These are phyloP conservation scores for Nevesoporus exiguus DNA, from an alignment of 768 basidiomycete species.

Conservation along the genomic window DNA sequence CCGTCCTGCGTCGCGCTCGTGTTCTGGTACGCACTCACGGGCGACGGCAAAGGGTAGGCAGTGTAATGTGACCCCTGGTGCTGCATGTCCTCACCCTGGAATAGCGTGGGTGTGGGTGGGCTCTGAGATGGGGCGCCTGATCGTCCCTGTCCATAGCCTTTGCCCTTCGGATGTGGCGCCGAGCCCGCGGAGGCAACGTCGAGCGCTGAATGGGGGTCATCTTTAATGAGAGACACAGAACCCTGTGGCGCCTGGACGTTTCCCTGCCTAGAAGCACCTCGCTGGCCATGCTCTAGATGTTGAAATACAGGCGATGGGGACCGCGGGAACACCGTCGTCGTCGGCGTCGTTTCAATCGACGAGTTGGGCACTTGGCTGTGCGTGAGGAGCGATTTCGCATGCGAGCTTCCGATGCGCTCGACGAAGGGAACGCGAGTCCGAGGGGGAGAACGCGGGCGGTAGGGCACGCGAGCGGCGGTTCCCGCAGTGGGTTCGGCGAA, in stretches of 20 bases:
- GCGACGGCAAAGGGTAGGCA: background rate
- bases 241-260: slow-evolving; percentile 15
- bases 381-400: slow-evolving; percentile 7
- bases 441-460: slow-evolving; percentile 10
- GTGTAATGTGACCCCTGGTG: slow-evolving; percentile 19
- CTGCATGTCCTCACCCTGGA: slow-evolving; percentile 12
- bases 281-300: slow-evolving; percentile 12
- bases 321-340: slow-evolving; percentile 14
- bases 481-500: slow-evolving; percentile 13
- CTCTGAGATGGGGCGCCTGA: background rate
- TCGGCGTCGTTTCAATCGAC: background rate
- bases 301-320: slow-evolving; percentile 16
- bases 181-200: slow-evolving; percentile 6
- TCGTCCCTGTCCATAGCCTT: background rate
- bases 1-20: slow-evolving; percentile 11
- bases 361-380: slow-evolving; percentile 8
- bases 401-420: slow-evolving; percentile 16
- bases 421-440: slow-evolving; percentile 20
- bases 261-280: slow-evolving; percentile 20
- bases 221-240: slow-evolving; percentile 11
- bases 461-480: background rate
- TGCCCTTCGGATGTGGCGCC: slow-evolving; percentile 12
- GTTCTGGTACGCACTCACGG: background rate
- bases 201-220: slow-evolving; percentile 15
- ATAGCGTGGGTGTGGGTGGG: background rate